Base-by-base conservation (phyloP, 163 green algal species). In the Volvox carteri region DNA sequence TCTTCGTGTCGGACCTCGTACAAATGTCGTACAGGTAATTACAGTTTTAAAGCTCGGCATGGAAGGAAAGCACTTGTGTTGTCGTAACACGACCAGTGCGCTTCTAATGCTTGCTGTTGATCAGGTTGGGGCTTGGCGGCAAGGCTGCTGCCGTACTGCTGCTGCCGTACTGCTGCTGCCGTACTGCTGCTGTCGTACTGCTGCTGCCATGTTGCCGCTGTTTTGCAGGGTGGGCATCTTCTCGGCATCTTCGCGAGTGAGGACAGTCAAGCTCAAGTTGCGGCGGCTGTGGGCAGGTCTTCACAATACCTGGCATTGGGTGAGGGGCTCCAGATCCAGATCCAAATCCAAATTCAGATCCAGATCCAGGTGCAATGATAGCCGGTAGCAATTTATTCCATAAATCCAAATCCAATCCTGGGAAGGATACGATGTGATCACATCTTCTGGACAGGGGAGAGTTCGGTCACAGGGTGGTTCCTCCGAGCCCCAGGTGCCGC, bases 231-330 rank as follows among this genome's bases (percentile, higher is more conserved):
- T 8, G 67, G 30, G 0, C 83, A 81, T 44, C 83, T 88, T 72
- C 68, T 88, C 2, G 39, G 12, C 35, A 72, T 7, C 11, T 88
- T 39, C 68, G 83, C 67, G 37, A 62, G 25, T 16, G 37, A 42
- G 21, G 67, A 74, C 25, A 58, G 65, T 39, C 65, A n/a, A 67
- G 23, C 33, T 3, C 60, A 37, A 25, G 68, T 62, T 48, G 50
- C 50, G 37, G 83, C 83, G 25, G 83, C 50, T 23, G n/a, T 5
- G 35, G 83, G 65, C 19, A 41, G 54, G 46, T 42, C 46, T 1
- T 23, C 67, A 50, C 83, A 83, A 37, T 88, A 88, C 68, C 67
- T 88, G 25, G 83, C 83, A 0, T 25, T 88, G 68, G 83, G 83
- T 88, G 83, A 8, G 54, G n/a, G n/a, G n/a, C n/a, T 65, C 8